phyloP scores from a whole-genome alignment of 2,329 filamentous ascomycete genomes.

The Alternaria sp. region DNA sequence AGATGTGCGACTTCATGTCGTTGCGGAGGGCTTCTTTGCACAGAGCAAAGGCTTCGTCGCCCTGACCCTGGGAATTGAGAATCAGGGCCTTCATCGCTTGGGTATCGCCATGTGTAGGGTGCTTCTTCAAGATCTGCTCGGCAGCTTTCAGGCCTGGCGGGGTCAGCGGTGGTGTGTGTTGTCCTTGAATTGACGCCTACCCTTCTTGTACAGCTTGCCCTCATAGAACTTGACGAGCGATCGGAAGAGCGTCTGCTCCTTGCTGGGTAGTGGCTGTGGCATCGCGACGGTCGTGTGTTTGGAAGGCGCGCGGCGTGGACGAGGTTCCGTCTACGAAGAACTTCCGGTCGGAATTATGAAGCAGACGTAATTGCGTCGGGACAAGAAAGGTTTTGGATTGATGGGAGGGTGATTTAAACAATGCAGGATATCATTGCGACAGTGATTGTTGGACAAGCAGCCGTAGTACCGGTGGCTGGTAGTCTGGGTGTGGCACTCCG shows the following conservation, averaged over 20 bases:
- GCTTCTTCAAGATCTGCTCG: slow-evolving; percentile 94
- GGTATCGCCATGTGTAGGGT: slow-evolving; percentile 95
- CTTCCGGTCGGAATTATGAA: slow-evolving; percentile 23
- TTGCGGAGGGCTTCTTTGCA: slow-evolving; percentile 91
- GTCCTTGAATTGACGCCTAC: slow-evolving; percentile 49
- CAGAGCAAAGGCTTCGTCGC: slow-evolving; percentile 90
- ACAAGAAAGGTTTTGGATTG: background rate
- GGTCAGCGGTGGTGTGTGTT: slow-evolving; percentile 33
- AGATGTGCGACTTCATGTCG: slow-evolving; percentile 99
- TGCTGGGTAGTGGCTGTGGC: slow-evolving; percentile 79
- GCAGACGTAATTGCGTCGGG: slow-evolving; percentile 12
- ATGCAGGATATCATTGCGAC: slow-evolving; percentile 24
- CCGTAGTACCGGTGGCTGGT: slow-evolving; percentile 17
- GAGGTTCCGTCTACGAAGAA: slow-evolving; percentile 23
- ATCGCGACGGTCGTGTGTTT: slow-evolving; percentile 56
- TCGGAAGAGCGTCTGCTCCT: slow-evolving; percentile 93
- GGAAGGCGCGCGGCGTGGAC: slow-evolving; percentile 16
- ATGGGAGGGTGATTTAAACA: slow-evolving; percentile 16
- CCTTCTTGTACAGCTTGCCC: slow-evolving; percentile 96
- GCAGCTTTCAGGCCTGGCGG: slow-evolving; percentile 83
- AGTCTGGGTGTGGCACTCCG: slow-evolving; percentile 28
- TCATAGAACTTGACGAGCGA: slow-evolving; percentile 96
- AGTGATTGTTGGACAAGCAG: slow-evolving; percentile 10
- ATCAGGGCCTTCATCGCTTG: slow-evolving; percentile 99
- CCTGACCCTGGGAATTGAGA: slow-evolving; percentile 89